phyloP scores from a whole-genome alignment of 108 stramenopile species.

The Nitzschia sp. region DNA sequence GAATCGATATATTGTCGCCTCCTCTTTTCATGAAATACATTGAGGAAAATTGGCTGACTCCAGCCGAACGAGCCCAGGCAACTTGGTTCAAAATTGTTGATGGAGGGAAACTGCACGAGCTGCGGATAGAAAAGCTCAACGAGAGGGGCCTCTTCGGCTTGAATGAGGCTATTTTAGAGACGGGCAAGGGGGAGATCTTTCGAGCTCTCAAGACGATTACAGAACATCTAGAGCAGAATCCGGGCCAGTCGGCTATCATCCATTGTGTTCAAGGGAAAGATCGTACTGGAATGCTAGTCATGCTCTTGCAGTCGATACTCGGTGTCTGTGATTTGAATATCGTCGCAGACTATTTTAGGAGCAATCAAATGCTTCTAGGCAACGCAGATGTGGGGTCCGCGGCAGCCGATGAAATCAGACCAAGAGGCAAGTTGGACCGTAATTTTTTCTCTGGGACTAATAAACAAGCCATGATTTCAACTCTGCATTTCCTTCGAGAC shows the following conservation, averaged over 20 bases:
- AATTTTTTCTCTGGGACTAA: constrained; percentile 27
- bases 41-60: constrained; percentile 27
- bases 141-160: constrained; percentile 38
- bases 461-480: constrained; percentile 34
- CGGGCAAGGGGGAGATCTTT: constrained; percentile 24
- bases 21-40: constrained; percentile 20
- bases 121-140: constrained; percentile 40
- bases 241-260: constrained; percentile 11
- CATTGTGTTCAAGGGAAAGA: constrained; percentile 67
- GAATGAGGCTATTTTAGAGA: constrained; percentile 52
- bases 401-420: constrained; percentile 16
- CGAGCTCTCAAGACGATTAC: constrained; percentile 34
- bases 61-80: constrained; percentile 2
- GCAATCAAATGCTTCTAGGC: constrained; percentile 4
- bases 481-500: constrained; percentile 24
- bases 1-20: constrained; percentile 37
- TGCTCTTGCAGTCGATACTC: constrained; percentile 45
- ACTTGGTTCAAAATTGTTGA: constrained; percentile 11
- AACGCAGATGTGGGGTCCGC: background rate
- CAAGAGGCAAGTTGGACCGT: constrained; percentile 17
- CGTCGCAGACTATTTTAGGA: constrained; percentile 37
- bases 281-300: constrained; percentile 45
- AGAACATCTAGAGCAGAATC: constrained; percentile 28
- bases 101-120: constrained; percentile 16
- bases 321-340: constrained; percentile 35